A percentile compares a stretch with the other conserved stretches of the same genome.
These are phyloP conservation scores for Zygosaccharomyces pseudorouxii DNA, from an alignment of 805 yeast species.

Conservation along the genomic window DNA sequence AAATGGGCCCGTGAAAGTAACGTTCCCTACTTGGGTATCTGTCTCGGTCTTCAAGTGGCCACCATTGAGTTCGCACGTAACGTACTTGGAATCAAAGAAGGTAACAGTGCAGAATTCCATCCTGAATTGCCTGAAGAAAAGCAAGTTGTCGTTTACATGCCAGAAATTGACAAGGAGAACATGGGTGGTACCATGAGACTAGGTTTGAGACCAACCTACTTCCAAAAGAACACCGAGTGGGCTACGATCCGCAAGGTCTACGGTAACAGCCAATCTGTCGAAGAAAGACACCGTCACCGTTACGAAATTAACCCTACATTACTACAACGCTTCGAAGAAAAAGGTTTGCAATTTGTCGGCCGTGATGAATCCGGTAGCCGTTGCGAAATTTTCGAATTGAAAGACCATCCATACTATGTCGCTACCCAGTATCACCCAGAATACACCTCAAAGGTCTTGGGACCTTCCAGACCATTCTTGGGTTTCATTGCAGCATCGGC, in stretches of 20 bases:
- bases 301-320: slow-evolving; percentile 92
- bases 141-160: slow-evolving; percentile 90
- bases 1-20: slow-evolving; percentile 97
- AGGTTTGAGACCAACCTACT: slow-evolving; percentile 86
- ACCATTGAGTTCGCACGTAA: slow-evolving; percentile 88
- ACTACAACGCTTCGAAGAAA: slow-evolving; percentile 61
- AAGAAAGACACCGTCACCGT: slow-evolving; percentile 97
- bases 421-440: slow-evolving; percentile 99
- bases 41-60: slow-evolving; percentile 96
- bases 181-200: slow-evolving; percentile 99
- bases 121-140: slow-evolving; percentile 54
- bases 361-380: slow-evolving; percentile 85
- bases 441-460: slow-evolving; percentile 91
- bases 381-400: slow-evolving; percentile 90
- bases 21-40: slow-evolving; percentile 92
- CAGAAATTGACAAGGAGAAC: slow-evolving; percentile 92
- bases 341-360: slow-evolving; percentile 87
- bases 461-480: slow-evolving; percentile 93
- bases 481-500: slow-evolving; percentile 94
- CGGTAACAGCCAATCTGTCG: slow-evolving; percentile 61
- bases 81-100: slow-evolving; percentile 60
- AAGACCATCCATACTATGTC: slow-evolving; percentile 82
- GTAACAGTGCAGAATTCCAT: slow-evolving; percentile 81
- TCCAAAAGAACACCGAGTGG: slow-evolving; percentile 62
- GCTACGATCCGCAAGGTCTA: slow-evolving; percentile 72